phyloP scores from a whole-genome alignment of 1,284 basidiomycete genomes.

The Melampsora larici-populina region DNA sequence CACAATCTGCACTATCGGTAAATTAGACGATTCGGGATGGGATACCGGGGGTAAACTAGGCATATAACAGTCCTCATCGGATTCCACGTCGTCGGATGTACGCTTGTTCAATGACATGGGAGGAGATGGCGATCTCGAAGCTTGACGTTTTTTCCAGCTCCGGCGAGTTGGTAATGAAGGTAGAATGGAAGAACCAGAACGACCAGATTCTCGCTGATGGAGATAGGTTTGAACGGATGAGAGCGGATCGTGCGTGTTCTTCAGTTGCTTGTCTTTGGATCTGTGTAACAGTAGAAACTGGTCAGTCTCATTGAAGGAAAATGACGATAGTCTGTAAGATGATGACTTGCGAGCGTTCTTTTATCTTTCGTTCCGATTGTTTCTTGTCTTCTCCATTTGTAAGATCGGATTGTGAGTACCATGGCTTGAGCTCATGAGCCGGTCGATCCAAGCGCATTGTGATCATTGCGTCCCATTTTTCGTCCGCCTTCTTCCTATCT shows the following conservation, averaged over 20 bases:
- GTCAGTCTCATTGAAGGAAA: background rate
- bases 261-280: constrained; percentile 21
- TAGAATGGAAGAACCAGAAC: constrained; percentile 15
- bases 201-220: constrained; percentile 8
- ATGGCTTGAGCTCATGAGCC: constrained; percentile 41
- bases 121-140: constrained; percentile 36
- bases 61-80: constrained; percentile 6
- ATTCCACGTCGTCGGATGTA: background rate
- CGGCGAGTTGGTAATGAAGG: background rate
- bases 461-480: constrained; percentile 39
- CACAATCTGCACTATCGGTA: background rate
- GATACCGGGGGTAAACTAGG: constrained; percentile 16
- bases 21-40: background rate
- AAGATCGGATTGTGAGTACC: constrained; percentile 36
- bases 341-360: constrained; percentile 21
- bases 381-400: constrained; percentile 40
- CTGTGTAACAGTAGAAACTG: background rate
- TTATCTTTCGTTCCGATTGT: constrained; percentile 11
- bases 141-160: constrained; percentile 36
- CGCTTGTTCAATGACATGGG: background rate
- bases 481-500: constrained; percentile 31
- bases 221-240: constrained; percentile 12
- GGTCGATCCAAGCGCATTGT: constrained; percentile 40
- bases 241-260: constrained; percentile 27
- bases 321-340: background rate